phyloP scores from a whole-genome alignment of 805 yeast species.

The Yarrowia hollandica region DNA sequence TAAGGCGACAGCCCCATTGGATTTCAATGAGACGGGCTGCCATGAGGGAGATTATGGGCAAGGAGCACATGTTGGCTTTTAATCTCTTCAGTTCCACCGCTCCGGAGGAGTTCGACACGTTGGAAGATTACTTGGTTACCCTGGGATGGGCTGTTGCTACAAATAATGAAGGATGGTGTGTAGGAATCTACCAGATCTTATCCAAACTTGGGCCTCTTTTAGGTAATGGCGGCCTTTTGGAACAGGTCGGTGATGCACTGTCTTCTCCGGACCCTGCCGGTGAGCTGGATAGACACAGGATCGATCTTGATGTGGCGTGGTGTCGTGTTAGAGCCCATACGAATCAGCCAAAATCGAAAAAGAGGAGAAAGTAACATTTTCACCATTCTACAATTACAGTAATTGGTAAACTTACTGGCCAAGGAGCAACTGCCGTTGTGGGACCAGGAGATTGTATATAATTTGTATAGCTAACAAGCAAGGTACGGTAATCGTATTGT shows the following conservation, averaged over 20 bases:
- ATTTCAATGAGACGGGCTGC: constrained; percentile 12
- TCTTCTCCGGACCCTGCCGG: not conserved
- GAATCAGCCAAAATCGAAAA: not conserved
- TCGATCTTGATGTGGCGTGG: not conserved
- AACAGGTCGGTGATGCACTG: not conserved
- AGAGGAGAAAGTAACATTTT: not conserved
- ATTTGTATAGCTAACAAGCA: too few species aligned
- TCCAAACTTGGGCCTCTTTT: not conserved
- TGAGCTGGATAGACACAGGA: not conserved
- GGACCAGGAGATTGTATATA: too few species aligned
- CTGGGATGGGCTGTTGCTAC: not conserved
- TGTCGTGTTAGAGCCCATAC: not conserved
- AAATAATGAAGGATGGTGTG: not conserved
- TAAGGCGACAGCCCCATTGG: not conserved
- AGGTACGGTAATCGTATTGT: too few species aligned
- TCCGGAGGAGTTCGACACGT: not conserved
- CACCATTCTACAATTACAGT: too few species aligned
- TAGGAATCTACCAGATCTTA: not conserved
- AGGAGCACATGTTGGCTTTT: not conserved
- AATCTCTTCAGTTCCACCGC: not conserved
- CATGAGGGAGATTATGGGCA: not conserved
- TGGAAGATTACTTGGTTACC: not conserved
- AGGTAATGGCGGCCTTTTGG: constrained; percentile 1
- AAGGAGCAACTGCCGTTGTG: too few species aligned
- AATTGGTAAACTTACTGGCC: too few species aligned